A percentile compares a stretch with the other conserved stretches of the same genome.
phyloP scores from a whole-genome alignment of 2,329 filamentous ascomycete genomes.

The Elsinoe necatrix region DNA sequence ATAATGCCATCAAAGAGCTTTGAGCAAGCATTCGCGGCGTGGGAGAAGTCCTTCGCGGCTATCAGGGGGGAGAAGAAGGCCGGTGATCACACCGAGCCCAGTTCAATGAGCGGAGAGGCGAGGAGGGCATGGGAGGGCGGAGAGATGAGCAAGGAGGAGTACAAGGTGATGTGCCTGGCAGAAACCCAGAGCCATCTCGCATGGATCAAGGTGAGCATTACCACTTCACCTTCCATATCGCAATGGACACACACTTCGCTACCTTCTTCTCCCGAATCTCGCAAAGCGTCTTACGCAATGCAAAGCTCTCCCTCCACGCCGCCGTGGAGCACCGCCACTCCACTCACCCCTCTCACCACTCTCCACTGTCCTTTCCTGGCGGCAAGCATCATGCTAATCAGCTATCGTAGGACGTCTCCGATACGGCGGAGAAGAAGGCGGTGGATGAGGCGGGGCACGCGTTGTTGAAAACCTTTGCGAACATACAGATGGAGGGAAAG shows the following conservation, averaged over 20 bases:
- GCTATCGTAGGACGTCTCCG: background rate
- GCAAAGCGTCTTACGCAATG: background rate
- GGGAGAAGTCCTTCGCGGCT: slow-evolving; percentile 1
- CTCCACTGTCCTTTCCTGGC: background rate
- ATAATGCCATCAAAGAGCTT: slow-evolving; percentile 1
- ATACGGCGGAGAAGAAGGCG: background rate
- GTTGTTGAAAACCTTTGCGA: background rate
- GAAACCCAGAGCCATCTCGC: slow-evolving; percentile 1
- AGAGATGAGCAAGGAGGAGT: slow-evolving; percentile 1
- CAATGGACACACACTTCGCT: background rate
- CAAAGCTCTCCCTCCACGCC: background rate
- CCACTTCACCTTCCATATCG: background rate
- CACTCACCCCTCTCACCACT: background rate
- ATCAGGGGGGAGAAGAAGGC: background rate
- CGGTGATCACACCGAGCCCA: background rate
- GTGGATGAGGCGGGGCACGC: background rate
- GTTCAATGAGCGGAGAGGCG: background rate
- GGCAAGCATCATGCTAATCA: background rate
- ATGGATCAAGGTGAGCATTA: background rate
- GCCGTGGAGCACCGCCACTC: background rate
- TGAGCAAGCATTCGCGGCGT: background rate
- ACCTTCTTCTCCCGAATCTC: background rate
- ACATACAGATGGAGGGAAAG: background rate
- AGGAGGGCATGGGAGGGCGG: background rate
- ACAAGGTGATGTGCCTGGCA: slow-evolving; percentile 4